Percentiles rank a stretch among this genome's conserved stretches.
These are phyloP conservation scores for Fonsecaea pedrosoi DNA, from an alignment of 2,329 filamentous ascomycete genomes.

Conservation along the genomic window DNA sequence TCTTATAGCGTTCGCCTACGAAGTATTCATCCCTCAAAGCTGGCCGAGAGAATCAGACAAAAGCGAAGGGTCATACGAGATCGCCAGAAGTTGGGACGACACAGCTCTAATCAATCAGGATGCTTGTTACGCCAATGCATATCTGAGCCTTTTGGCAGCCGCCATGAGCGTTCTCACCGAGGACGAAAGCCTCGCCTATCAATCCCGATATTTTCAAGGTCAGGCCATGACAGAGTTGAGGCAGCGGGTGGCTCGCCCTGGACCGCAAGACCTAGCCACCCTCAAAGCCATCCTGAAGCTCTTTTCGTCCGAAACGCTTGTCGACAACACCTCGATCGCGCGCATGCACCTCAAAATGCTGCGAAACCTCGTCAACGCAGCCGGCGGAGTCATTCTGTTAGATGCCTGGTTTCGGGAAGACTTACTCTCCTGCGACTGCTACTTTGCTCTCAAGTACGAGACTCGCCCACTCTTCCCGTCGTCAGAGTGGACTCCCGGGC, in stretches of 20 bases:
- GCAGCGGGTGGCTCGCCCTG: conserved; percentile 29
- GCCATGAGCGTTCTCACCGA: conserved; percentile 30
- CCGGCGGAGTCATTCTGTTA: conserved; percentile 36
- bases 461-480: conserved; percentile 38
- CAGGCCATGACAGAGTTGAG: conserved; percentile 38
- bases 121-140: conserved; percentile 36
- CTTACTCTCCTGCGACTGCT: conserved; percentile 37
- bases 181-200: conserved; percentile 32
- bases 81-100: conserved; percentile 36
- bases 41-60: conserved; percentile 36
- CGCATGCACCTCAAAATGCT: conserved; percentile 40
- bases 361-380: conserved; percentile 36
- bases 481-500: conserved; percentile 37
- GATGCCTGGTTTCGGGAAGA: conserved; percentile 40
- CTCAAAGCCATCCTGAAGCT: conserved; percentile 38
- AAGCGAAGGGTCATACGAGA: conserved; percentile 29
- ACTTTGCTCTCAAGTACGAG: conserved; percentile 39
- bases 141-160: conserved; percentile 35
- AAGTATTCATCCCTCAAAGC: conserved; percentile 34
- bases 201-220: conserved; percentile 35
- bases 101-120: conserved; percentile 33
- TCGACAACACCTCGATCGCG: conserved; percentile 39
- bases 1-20: conserved; percentile 36
- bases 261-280: conserved; percentile 30
- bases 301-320: conserved; percentile 37